Evolutionary conservation across 2,329 filamentous ascomycete species (phyloP).

Genomic region (Zymoseptoria ardabiliae): DNA sequence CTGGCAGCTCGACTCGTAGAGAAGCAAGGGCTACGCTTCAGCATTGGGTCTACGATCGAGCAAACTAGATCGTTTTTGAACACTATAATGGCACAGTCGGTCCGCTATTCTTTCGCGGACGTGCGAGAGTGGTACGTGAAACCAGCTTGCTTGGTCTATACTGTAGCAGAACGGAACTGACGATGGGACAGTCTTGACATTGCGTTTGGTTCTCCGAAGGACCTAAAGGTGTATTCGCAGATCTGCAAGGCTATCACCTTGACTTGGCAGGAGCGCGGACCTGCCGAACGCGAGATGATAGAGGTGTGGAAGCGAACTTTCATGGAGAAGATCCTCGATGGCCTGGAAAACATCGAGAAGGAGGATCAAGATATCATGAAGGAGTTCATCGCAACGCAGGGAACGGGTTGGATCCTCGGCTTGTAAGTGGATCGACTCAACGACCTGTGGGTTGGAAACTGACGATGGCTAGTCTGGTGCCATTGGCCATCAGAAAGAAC

Average conservation of each 20-base stretch:
- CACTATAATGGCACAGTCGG: neutral
- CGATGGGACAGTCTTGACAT: neutral
- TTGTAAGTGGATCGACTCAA: neutral
- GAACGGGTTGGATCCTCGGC: neutral
- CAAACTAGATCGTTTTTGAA: too few relatives aligned
- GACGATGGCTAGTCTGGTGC: neutral
- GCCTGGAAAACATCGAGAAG: neutral
- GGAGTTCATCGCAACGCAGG: neutral
- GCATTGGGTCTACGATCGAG: neutral
- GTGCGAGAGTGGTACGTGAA: neutral
- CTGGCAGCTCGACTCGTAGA: neutral
- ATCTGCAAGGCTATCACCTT: too few relatives aligned
- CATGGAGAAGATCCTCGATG: neutral
- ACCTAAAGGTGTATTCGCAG: too few relatives aligned
- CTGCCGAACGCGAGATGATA: neutral
- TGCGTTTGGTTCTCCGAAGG: too few relatives aligned
- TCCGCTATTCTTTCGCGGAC: neutral
- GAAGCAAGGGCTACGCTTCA: neutral
- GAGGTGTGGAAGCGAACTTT: neutral
- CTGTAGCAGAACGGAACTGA: neutral
- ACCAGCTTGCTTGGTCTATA: neutral
- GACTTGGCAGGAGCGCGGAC: too few relatives aligned
- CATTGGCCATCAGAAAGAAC: slow-evolving; percentile 1
- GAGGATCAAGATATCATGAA: neutral
- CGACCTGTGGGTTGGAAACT: neutral